Percentiles rank a stretch among this genome's conserved stretches.
phyloP scores from a whole-genome alignment of 805 yeast genomes.

The Kodamaea kaohsiungensis region DNA sequence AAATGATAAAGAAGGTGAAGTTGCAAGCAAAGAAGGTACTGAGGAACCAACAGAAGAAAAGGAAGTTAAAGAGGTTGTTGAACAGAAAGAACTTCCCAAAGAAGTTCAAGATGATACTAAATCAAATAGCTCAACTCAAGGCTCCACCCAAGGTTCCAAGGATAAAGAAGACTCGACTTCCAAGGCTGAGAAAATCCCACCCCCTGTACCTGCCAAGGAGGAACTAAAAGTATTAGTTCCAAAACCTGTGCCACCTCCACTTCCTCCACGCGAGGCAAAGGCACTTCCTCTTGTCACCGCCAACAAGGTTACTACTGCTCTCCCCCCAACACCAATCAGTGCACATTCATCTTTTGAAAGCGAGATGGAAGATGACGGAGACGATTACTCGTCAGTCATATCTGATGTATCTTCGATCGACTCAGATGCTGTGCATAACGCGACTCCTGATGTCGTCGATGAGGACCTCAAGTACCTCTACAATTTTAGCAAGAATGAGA shows the following conservation, averaged over 20 bases:
- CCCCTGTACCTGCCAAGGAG: neutral
- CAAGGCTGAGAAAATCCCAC: neutral
- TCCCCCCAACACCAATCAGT: constrained; percentile 3
- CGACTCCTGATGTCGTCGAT: constrained; percentile 19
- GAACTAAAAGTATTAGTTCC: neutral
- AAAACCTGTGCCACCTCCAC: constrained; percentile 1
- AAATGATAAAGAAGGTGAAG: neutral
- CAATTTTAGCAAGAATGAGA: constrained; percentile 36
- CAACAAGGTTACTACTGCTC: constrained; percentile 3
- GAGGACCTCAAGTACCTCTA: constrained; percentile 27
- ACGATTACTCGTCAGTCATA: constrained; percentile 14
- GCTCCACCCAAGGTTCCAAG: no score
- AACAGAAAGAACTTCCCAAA: no score
- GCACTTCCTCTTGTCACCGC: neutral
- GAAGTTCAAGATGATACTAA: no score
- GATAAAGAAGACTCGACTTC: neutral
- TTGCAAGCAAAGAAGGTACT: neutral
- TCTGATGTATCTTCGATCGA: constrained; percentile 13
- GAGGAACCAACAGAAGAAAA: neutral
- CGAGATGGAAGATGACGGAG: constrained; percentile 4
- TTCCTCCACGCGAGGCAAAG: constrained; percentile 1
- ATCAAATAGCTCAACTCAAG: no score
- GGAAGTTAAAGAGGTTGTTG: neutral
- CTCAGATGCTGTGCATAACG: constrained; percentile 16
- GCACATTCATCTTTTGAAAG: neutral